Conservation (phyloP, 768 basidiomycete genomes). For the Candolleomyces efflorescens region DNA sequence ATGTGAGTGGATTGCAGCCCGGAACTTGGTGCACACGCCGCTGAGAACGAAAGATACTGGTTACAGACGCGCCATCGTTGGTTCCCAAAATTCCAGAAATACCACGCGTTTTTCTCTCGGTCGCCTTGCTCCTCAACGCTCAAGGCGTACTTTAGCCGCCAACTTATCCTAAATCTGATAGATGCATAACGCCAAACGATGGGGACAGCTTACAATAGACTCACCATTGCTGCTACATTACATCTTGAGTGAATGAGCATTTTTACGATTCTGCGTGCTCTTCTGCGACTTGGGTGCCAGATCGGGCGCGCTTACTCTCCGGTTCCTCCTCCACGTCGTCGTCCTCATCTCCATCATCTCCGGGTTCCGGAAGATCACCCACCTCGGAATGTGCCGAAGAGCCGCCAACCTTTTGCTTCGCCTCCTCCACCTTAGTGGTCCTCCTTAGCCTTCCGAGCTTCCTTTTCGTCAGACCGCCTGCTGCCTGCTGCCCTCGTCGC, state of each 20-base stretch:
- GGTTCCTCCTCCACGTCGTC: background rate
- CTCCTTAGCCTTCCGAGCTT: constrained; percentile 47
- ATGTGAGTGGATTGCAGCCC: background rate
- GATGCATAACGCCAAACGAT: background rate
- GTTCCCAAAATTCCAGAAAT: background rate
- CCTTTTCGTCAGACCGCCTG: constrained; percentile 36
- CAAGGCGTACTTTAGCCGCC: background rate
- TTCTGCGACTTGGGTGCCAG: background rate
- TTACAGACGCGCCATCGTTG: background rate
- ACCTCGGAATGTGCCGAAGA: background rate
- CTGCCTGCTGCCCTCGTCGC: background rate
- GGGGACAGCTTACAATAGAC: background rate
- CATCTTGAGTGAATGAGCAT: background rate
- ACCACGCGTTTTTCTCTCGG: background rate
- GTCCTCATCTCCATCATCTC: background rate
- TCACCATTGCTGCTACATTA: background rate
- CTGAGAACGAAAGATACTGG: background rate
- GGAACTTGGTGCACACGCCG: background rate
- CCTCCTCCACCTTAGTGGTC: constrained; percentile 30
- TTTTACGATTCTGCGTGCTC: background rate
- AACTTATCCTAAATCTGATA: background rate
- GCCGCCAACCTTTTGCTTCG: constrained; percentile 15
- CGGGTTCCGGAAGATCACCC: background rate
- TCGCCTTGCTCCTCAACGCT: background rate
- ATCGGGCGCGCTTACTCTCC: background rate